phyloP scores from a whole-genome alignment of 768 basidiomycete genomes.

The Auriculariales sp. region DNA sequence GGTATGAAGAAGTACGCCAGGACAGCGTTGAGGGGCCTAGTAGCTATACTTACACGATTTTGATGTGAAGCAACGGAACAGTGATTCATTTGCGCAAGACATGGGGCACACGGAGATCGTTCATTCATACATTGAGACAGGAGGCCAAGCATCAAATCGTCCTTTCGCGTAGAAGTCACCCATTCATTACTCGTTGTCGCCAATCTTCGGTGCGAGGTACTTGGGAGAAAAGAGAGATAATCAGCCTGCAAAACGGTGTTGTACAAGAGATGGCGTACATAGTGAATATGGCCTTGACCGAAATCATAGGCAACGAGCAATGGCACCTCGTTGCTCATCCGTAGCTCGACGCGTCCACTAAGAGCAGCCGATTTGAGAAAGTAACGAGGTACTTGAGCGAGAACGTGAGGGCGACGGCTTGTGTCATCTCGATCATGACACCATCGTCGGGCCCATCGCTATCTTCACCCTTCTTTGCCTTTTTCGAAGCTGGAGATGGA shows the following conservation, averaged over 20 bases:
- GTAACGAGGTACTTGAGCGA: slow-evolving; percentile 94
- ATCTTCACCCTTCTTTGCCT: slow-evolving; percentile 47
- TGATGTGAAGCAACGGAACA: too few relatives aligned
- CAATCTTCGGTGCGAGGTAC: slow-evolving; percentile 95
- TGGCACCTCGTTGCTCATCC: slow-evolving; percentile 88
- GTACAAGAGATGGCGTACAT: too few relatives aligned
- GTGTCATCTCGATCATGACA: slow-evolving; percentile 78
- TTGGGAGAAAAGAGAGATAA: too few relatives aligned
- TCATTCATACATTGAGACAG: too few relatives aligned
- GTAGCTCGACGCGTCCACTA: slow-evolving; percentile 56
- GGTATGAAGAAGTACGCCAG: too few relatives aligned
- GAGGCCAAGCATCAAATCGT: too few relatives aligned
- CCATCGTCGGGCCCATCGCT: slow-evolving; percentile 33
- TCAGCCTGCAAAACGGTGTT: too few relatives aligned
- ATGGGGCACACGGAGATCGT: too few relatives aligned
- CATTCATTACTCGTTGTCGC: slow-evolving; percentile 63
- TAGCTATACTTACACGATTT: too few relatives aligned
- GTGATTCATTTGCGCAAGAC: too few relatives aligned
- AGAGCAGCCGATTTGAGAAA: slow-evolving; percentile 84
- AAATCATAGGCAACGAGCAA: slow-evolving; percentile 83
- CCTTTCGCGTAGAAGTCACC: too few relatives aligned
- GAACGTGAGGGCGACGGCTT: slow-evolving; percentile 85
- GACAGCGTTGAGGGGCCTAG: too few relatives aligned
- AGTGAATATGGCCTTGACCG: slow-evolving; percentile 74
- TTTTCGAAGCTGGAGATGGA: slow-evolving; percentile 30